Conservation (phyloP, 1,284 basidiomycete genomes). For the Malassezia furfur region DNA sequence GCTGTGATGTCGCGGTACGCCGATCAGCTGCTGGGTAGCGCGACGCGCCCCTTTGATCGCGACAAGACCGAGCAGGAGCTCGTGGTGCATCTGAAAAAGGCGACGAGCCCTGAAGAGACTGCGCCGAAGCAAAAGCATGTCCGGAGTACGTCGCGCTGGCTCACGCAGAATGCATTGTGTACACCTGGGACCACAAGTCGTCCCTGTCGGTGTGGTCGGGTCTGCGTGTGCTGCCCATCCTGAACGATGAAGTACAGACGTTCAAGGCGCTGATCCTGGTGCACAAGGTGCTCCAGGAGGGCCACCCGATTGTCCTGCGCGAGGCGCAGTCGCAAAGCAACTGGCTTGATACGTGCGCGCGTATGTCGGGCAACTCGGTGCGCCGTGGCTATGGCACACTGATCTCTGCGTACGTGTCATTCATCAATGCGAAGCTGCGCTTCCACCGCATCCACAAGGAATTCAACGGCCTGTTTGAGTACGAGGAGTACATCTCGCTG, state of each 20-base stretch:
- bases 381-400: constrained; percentile 37
- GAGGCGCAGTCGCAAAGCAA: constrained; percentile 46
- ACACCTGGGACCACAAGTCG: constrained; percentile 48
- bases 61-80: constrained; percentile 46
- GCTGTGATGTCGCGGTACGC: constrained; percentile 12
- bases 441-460: constrained; percentile 48
- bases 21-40: constrained; percentile 8
- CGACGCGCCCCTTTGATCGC: constrained; percentile 44
- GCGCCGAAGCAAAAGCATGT: constrained; percentile 49
- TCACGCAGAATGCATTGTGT: constrained; percentile 43
- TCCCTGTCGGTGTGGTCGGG: constrained; percentile 46
- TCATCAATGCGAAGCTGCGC: constrained; percentile 45
- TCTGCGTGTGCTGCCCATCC: constrained; percentile 44
- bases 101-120: constrained; percentile 41
- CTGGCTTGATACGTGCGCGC: constrained; percentile 47
- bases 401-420: constrained; percentile 44
- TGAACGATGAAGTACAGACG: constrained; percentile 47
- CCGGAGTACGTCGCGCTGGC: constrained; percentile 26
- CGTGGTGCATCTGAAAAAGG: constrained; percentile 45
- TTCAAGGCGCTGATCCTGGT: constrained; percentile 48
- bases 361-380: constrained; percentile 34
- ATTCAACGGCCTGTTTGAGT: constrained; percentile 48
- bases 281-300: constrained; percentile 47
- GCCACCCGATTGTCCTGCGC: constrained; percentile 35
- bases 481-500: constrained; percentile 48